phyloP scores from a whole-genome alignment of 202 grass and related monocot species.

The Panicum virgatum region DNA sequence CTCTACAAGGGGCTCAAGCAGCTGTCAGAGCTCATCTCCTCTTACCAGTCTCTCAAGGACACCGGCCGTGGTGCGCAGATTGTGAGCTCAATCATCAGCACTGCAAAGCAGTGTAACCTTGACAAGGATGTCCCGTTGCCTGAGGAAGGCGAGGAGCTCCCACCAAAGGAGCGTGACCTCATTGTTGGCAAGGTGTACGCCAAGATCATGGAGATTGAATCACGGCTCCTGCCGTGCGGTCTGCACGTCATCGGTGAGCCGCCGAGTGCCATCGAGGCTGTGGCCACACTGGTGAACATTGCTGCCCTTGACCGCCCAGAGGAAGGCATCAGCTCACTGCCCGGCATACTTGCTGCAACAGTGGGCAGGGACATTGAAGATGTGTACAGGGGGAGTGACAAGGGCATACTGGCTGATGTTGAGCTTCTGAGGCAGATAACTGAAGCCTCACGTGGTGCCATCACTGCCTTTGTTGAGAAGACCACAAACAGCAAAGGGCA shows the following conservation, averaged over 20 bases:
- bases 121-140: constrained; percentile 94
- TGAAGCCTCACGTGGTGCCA: constrained; percentile 81
- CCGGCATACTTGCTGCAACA: constrained; percentile 74
- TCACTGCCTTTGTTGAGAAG: constrained; percentile 72
- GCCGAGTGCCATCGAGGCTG: constrained; percentile 85
- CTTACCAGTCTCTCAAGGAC: constrained; percentile 97
- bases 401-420: constrained; percentile 86
- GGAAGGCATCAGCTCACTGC: constrained; percentile 68
- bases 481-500: constrained; percentile 88
- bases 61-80: constrained; percentile 88
- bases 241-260: constrained; percentile 99
- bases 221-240: constrained; percentile 85
- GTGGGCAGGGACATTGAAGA: constrained; percentile 89
- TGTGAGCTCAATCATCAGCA: constrained; percentile 94
- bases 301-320: constrained; percentile 90
- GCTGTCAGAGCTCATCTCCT: constrained; percentile 92
- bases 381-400: constrained; percentile 89
- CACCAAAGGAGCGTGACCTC: constrained; percentile 63
- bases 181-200: constrained; percentile 93
- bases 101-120: constrained; percentile 95
- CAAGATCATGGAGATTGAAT: constrained; percentile 99
- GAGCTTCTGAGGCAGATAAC: constrained; percentile 89
- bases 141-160: constrained; percentile 83
- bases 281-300: constrained; percentile 96
- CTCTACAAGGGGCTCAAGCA: constrained; percentile 99